Percentiles rank a stretch among this genome's conserved stretches.
Evolutionary conservation across 805 yeast genomes (phyloP).

Genomic region (Ogataea dorogensis): DNA sequence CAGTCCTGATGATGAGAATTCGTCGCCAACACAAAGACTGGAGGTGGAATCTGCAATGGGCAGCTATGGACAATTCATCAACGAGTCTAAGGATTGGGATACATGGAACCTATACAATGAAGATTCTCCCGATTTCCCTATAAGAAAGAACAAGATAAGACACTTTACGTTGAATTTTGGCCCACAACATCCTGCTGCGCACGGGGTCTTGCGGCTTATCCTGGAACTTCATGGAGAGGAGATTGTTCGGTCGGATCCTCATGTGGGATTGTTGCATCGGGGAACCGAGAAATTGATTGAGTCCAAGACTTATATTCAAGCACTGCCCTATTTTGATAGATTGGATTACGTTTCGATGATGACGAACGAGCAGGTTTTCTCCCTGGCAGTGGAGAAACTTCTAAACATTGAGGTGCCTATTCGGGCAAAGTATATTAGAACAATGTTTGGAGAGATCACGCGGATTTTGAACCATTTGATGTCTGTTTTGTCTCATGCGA

Average conservation of each 20-base stretch:
- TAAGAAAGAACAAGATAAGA: conserved; percentile 56
- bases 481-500: conserved; percentile 84
- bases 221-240: conserved; percentile 88
- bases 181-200: conserved; percentile 95
- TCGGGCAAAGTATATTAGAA: conserved; percentile 81
- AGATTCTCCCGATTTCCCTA: conserved; percentile 37
- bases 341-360: conserved; percentile 84
- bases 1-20: conserved; percentile 23
- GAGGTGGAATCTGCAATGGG: conserved; percentile 44
- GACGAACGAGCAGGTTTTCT: conserved; percentile 85
- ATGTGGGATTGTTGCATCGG: conserved; percentile 82
- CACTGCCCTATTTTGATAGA: conserved; percentile 85
- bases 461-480: conserved; percentile 80
- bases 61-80: conserved; percentile 34
- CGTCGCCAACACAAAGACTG: conserved; percentile 26
- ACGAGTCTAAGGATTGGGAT: conserved; percentile 35
- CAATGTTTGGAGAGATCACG: conserved; percentile 84
- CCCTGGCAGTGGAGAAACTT: conserved; percentile 81
- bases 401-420: conserved; percentile 82
- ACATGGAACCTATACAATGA: conserved; percentile 36
- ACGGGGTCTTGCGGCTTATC: conserved; percentile 85
- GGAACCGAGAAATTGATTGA: conserved; percentile 90
- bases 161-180: conserved; percentile 90
- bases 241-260: conserved; percentile 83
- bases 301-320: conserved; percentile 82